Percentiles rank a stretch among this genome's conserved stretches.
Conservation (phyloP, 1,284 basidiomycete species). For the Cutaneotrichosporon daszewskae region DNA sequence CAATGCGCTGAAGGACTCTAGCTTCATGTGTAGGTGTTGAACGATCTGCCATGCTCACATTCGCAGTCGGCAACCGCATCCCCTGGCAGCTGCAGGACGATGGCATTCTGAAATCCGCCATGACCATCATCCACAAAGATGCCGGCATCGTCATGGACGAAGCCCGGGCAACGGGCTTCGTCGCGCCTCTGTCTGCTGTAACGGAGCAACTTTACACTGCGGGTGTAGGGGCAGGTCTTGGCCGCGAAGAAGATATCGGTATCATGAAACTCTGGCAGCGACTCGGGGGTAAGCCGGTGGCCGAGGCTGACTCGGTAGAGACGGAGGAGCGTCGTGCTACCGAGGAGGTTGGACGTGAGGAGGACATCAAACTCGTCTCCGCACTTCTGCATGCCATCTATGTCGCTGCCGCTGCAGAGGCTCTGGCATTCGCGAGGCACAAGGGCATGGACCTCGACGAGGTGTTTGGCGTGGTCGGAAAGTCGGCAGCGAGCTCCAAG, state of each 20-base stretch:
- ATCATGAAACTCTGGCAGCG: conserved; percentile 36
- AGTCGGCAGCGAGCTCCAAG: conserved; percentile 18
- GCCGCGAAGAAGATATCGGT: conserved; percentile 29
- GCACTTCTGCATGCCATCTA: conserved; percentile 41
- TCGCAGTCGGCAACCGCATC: conserved; percentile 34
- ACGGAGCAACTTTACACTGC: conserved; percentile 37
- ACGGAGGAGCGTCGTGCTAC: conserved; percentile 25
- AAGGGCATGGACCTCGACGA: conserved; percentile 39
- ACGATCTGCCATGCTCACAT: background rate
- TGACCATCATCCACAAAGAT: conserved; percentile 43
- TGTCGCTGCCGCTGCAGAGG: conserved; percentile 44
- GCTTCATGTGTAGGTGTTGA: conserved; percentile 44
- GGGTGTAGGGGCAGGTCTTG: conserved; percentile 31
- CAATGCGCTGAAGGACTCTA: conserved; percentile 31
- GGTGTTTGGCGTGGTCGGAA: conserved; percentile 37
- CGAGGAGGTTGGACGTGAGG: conserved; percentile 15
- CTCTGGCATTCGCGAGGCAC: conserved; percentile 38
- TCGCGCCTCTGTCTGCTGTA: conserved; percentile 30
- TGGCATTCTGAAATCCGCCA: conserved; percentile 32
- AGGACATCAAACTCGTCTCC: conserved; percentile 34
- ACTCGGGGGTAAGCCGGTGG: conserved; percentile 27
- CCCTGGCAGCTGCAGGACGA: conserved; percentile 35
- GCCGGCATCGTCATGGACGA: conserved; percentile 42
- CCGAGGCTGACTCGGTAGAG: conserved; percentile 24
- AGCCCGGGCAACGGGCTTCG: conserved; percentile 28